A percentile compares a stretch with the other conserved stretches of the same genome.
Evolutionary conservation across 176 grass and related monocot genomes (phyloP).

Genomic region (Musa beccarii): DNA sequence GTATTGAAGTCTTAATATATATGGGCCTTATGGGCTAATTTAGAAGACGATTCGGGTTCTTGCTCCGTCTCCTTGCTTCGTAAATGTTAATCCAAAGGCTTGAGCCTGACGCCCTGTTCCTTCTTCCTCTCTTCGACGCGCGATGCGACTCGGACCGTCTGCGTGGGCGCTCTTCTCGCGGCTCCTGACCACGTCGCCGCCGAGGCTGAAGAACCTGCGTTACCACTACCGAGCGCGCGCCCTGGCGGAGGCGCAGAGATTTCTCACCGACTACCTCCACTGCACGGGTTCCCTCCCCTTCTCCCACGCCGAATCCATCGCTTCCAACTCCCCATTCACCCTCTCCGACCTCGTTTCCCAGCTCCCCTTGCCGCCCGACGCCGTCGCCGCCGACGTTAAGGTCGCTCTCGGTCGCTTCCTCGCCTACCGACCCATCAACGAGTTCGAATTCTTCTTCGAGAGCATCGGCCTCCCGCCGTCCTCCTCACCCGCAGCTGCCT

Average conservation of each 20-base stretch:
- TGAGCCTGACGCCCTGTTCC: not conserved
- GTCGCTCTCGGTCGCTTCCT: conserved; percentile 51
- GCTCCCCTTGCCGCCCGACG: conserved; percentile 23
- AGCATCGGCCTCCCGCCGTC: conserved; percentile 48
- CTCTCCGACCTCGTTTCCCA: conserved; percentile 41
- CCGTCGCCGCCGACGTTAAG: conserved; percentile 26
- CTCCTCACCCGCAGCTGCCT: not conserved
- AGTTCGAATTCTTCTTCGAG: conserved; percentile 83
- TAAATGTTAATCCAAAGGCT: not conserved
- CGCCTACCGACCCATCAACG: conserved; percentile 55
- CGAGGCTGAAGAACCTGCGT: conserved; percentile 40
- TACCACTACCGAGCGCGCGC: conserved; percentile 38
- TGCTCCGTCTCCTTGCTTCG: no score
- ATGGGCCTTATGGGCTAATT: no score
- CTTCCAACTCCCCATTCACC: conserved; percentile 40
- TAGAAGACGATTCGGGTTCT: no score
- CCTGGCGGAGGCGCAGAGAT: conserved; percentile 44
- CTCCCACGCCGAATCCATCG: conserved; percentile 56
- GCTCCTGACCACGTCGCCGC: not conserved
- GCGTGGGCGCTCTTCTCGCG: not conserved
- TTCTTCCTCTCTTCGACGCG: not conserved
- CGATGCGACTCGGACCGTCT: not conserved
- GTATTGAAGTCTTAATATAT: no score
- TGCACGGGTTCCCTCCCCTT: conserved; percentile 53
- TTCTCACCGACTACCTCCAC: conserved; percentile 70